Base-by-base conservation (phyloP, 768 basidiomycete genomes). In the Boletus rex-veris region DNA sequence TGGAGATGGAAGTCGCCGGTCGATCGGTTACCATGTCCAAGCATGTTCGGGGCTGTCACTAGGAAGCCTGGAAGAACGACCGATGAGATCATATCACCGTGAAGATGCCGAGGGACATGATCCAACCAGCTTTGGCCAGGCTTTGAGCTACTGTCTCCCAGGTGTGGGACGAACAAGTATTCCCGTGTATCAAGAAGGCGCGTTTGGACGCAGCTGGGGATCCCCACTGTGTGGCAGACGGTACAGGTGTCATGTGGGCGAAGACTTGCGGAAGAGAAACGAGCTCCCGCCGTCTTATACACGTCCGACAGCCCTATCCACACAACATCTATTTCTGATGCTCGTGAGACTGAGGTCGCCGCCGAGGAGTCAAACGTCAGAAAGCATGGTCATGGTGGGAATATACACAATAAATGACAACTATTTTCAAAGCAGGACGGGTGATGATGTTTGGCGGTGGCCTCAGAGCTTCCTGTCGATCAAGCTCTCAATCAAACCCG, bases 401-500 rank as follows among this genome's bases (percentile, higher is more conserved):
- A 2, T 28, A 28, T 8, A 28, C 28, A 28, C 19, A 28, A 28
- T 28, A 8, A 8, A 28, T 2, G 28, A 28, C 28, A 28, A 7
- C 28, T 28, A 28, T 28, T 28, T 7, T 8, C 8, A 14, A 35
- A 6, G 12, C 7, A 35, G 11, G 33, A 35, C 37, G 6, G 37
- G 15, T 18, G 26, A n/a, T 37, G n/a, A 21, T 21, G 18, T n/a
- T 39, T 30, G 5, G 7, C 16, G 9, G 12, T 24, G 5, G 19
- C 10, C 18, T 71, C 63, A 86, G 50, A 86, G 63, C 41, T 72
- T 75, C 47, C 88, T 75, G 66, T 93, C 91, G 55, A 95, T 82
- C 71, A 87, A 88, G 61, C 88, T 89, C 71, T 91, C 80, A 49
- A 95, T 89, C 33, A 84, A 77, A 31, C 92, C 92, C 19, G 78